A percentile compares a stretch with the other conserved stretches of the same genome.
phyloP scores from a whole-genome alignment of 2,329 filamentous ascomycete genomes.

The Aspergillus arachidicola region DNA sequence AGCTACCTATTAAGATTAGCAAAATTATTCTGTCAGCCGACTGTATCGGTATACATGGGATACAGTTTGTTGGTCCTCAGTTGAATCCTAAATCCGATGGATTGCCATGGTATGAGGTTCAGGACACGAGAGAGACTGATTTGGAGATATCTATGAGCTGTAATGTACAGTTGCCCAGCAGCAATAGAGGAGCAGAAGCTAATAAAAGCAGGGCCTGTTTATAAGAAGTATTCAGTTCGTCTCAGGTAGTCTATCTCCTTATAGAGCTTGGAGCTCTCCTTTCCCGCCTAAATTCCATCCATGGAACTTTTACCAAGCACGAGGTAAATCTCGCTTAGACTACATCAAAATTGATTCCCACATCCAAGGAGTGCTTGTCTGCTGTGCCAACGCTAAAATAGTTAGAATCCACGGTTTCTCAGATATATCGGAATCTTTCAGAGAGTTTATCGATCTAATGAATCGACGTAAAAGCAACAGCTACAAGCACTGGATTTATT shows the following conservation, averaged over 20 bases:
- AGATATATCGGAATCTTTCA: conserved; percentile 6
- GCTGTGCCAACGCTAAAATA: conserved; percentile 5
- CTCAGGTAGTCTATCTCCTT: background rate
- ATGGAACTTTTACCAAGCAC: conserved; percentile 9
- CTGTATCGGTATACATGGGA: too few relatives aligned
- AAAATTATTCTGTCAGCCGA: too few relatives aligned
- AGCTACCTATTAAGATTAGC: too few relatives aligned
- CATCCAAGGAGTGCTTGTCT: conserved; percentile 17
- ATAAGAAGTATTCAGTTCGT: conserved; percentile 8
- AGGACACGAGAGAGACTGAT: too few relatives aligned
- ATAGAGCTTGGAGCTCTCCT: conserved; percentile 15
- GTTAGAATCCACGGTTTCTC: conserved; percentile 17
- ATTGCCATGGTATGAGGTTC: too few relatives aligned
- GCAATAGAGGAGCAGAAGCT: too few relatives aligned
- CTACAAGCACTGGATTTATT: conserved; percentile 17
- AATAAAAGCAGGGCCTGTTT: conserved; percentile 4
- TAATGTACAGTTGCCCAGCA: too few relatives aligned
- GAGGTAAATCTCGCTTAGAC: conserved; percentile 10
- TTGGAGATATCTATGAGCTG: too few relatives aligned
- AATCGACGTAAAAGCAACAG: conserved; percentile 5
- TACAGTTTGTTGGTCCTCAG: too few relatives aligned
- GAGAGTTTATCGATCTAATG: conserved; percentile 13
- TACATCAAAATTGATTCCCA: conserved; percentile 14
- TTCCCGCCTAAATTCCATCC: conserved; percentile 13
- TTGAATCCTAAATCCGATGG: too few relatives aligned